phyloP scores from a whole-genome alignment of 768 basidiomycete genomes.

The Tephrocybe rancida region DNA sequence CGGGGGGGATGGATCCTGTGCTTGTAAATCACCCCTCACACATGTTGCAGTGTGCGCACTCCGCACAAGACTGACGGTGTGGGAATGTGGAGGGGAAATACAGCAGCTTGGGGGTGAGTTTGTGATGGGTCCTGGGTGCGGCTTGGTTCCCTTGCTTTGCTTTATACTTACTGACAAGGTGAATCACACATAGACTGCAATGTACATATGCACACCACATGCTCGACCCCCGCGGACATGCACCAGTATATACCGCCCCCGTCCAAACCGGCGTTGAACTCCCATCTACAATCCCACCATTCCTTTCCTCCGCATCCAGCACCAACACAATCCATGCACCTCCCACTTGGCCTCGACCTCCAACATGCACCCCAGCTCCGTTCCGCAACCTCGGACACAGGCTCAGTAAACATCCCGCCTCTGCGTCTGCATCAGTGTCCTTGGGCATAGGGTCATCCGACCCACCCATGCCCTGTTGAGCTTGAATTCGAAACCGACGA shows the following conservation, averaged over 20 bases:
- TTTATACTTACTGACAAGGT: too few relatives aligned
- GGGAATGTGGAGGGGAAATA: slow-evolving; percentile 78
- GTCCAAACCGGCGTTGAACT: slow-evolving; percentile 49
- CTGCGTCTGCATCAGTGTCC: too few relatives aligned
- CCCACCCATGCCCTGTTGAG: too few relatives aligned
- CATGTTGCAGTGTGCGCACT: slow-evolving; percentile 73
- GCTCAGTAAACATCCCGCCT: too few relatives aligned
- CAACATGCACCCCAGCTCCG: too few relatives aligned
- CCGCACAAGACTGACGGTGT: slow-evolving; percentile 77
- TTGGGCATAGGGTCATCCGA: too few relatives aligned
- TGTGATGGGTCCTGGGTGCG: slow-evolving; percentile 49
- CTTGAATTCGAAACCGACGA: too few relatives aligned
- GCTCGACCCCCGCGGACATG: slow-evolving; percentile 74
- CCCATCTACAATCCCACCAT: not conserved
- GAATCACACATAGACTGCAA: slow-evolving; percentile 52
- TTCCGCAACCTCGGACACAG: too few relatives aligned
- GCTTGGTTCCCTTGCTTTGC: slow-evolving; percentile 4
- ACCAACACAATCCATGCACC: not conserved
- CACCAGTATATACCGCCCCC: slow-evolving; percentile 70
- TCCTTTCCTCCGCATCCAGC: not conserved
- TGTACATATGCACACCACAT: slow-evolving; percentile 85
- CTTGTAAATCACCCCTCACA: slow-evolving; percentile 70
- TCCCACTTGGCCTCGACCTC: too few relatives aligned
- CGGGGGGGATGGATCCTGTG: too few relatives aligned
- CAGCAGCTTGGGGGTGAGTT: slow-evolving; percentile 91